Base-by-base conservation (phyloP, 2,329 filamentous ascomycete species). In the Alternaria arborescens region DNA sequence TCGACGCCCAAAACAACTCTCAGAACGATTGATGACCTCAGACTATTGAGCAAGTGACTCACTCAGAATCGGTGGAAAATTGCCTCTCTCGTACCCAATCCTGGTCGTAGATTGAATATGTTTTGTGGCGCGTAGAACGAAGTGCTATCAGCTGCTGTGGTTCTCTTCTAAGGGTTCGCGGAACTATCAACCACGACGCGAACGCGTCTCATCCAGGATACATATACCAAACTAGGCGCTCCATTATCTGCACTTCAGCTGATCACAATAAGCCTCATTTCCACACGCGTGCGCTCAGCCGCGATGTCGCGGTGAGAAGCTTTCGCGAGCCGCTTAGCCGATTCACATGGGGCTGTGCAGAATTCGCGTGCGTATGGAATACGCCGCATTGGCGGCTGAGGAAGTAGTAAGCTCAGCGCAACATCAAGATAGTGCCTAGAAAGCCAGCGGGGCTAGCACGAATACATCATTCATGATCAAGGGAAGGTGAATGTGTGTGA, bases 211-310 rank as follows among this genome's bases (percentile, higher is more conserved):
- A 32, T 22, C 16, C 3, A 8, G 5, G 46, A 48, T 36, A 38
- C 46, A 50, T 41, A 32, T 41, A 55, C 40, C 51, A 11, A 30
- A 22, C n/a, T 18, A 43, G 26, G 51, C 40, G 18, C 40, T 30
- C 34, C 42, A 40, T 38, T 46, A 50, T 55, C 18, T 55, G 52
- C 30, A 34, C 38, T 50, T 44, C 57, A 59, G 57, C 52, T 59
- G 57, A 59, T 59, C 36, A 14, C 12, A 22, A 59, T 43, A 59
- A 59, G 56, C 56, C 51, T 32, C 51, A 55, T 55, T 59, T 47
- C 52, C 43, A 53, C 56, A 55, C 36, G 36, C 57, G 38, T 36
- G 38, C 51, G 20, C 40, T 59, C 51, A 59, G 56, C 56, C 36
- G 52, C 57, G 38, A 30, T 44, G 43, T 43, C 28, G 52, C 46